Percentiles rank a stretch among this genome's conserved stretches.
Evolutionary conservation across 1,284 basidiomycete genomes (phyloP).

Genomic region (Papiliotrema laurentii): DNA sequence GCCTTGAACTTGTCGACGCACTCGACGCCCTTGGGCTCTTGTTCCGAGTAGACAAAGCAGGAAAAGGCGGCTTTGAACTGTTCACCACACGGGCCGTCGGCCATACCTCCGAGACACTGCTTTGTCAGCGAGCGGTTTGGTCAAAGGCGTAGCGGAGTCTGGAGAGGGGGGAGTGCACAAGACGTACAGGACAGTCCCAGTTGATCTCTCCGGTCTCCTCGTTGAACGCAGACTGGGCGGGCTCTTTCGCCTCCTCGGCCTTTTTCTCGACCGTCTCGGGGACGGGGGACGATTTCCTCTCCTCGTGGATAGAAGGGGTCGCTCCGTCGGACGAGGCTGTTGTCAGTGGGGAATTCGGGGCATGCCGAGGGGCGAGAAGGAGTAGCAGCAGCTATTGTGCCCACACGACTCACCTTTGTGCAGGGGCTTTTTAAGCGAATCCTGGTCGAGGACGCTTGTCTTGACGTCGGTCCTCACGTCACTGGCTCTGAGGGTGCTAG

Average conservation of each 20-base stretch:
- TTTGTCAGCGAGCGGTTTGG: too few species aligned
- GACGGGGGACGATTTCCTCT: background rate
- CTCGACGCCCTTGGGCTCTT: slow-evolving; percentile 95
- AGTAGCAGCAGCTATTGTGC: background rate
- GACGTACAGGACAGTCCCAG: slow-evolving; percentile 79
- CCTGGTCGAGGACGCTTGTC: slow-evolving; percentile 20
- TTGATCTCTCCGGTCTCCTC: slow-evolving; percentile 97
- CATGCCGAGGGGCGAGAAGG: background rate
- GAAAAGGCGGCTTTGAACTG: slow-evolving; percentile 96
- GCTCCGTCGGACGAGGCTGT: slow-evolving; percentile 2
- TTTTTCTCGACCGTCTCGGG: slow-evolving; percentile 21
- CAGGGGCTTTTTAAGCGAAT: slow-evolving; percentile 18
- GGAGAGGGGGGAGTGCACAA: background rate
- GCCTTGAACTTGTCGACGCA: slow-evolving; percentile 96
- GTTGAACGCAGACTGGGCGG: slow-evolving; percentile 58
- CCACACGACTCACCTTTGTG: slow-evolving; percentile 13
- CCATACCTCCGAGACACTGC: slow-evolving; percentile 92
- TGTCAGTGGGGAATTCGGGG: too few species aligned
- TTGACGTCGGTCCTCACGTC: background rate
- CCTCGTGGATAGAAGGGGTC: background rate
- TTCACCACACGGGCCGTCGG: slow-evolving; percentile 89
- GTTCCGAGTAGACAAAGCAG: slow-evolving; percentile 91
- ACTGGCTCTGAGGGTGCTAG: background rate
- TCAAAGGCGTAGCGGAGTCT: background rate
- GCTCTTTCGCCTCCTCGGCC: slow-evolving; percentile 12